A percentile compares a stretch with the other conserved stretches of the same genome.
Evolutionary conservation across 306 rosid genomes (phyloP).

Genomic region (Lithocarpus polystachyus): DNA sequence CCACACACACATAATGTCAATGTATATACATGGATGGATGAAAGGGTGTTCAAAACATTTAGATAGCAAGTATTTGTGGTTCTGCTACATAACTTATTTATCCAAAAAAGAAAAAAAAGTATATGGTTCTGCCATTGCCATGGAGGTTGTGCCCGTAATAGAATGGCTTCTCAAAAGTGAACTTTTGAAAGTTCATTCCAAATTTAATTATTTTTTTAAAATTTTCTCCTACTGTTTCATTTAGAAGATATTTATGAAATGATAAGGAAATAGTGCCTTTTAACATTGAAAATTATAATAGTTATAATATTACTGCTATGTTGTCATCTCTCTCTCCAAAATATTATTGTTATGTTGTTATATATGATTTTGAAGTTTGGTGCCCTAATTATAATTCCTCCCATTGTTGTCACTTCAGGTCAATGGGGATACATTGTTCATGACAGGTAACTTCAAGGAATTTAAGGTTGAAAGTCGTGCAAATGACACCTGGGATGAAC

Average conservation of each 20-base stretch:
- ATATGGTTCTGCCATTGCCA: not conserved
- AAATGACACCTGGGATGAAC: constrained; percentile 75
- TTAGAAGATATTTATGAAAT: not conserved
- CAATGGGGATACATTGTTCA: constrained; percentile 87
- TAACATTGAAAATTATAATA: not conserved
- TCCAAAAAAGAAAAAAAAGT: too few relatives aligned
- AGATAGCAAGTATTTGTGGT: not conserved
- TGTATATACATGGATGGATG: not conserved
- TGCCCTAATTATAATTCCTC: not conserved
- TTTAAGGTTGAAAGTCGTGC: constrained; percentile 73
- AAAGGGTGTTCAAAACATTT: too few relatives aligned
- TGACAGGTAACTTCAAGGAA: constrained; percentile 91
- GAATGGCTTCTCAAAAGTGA: not conserved
- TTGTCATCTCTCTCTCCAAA: too few relatives aligned
- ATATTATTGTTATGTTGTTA: not conserved
- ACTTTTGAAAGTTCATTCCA: not conserved
- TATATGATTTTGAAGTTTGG: not conserved
- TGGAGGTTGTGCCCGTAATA: not conserved
- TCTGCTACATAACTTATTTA: not conserved
- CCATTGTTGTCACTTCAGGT: constrained; percentile 54
- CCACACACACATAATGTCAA: not conserved
- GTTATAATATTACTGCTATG: not conserved
- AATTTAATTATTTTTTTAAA: not conserved
- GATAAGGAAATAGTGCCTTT: not conserved
- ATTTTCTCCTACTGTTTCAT: not conserved